Conservation (phyloP, 768 basidiomycete genomes). For the Pulveroboletus ravenelii region DNA sequence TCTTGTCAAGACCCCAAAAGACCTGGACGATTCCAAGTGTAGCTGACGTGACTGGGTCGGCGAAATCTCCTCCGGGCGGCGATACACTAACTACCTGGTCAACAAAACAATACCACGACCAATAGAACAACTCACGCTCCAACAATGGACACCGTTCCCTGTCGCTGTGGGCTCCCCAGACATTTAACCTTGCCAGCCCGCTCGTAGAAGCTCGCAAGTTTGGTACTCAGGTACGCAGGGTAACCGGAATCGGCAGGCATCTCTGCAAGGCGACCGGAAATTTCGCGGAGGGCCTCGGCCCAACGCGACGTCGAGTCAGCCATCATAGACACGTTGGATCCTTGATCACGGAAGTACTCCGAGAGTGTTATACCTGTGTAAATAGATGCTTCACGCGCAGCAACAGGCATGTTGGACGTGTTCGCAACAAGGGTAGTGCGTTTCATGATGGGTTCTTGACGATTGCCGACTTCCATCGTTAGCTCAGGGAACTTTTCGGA, state of each 20-base stretch:
- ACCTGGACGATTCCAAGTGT: conserved; percentile 99
- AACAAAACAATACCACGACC: conserved; percentile 4
- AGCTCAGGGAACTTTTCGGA: conserved; percentile 72
- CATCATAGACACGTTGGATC: conserved; percentile 98
- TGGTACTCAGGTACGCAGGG: conserved; percentile 94
- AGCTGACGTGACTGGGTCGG: conserved; percentile 96
- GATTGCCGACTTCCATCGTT: conserved; percentile 85
- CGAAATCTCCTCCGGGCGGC: conserved; percentile 98
- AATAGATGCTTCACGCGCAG: conserved; percentile 97
- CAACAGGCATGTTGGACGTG: conserved; percentile 99
- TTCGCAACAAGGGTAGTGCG: conserved; percentile 98
- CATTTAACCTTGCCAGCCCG: conserved; percentile 95
- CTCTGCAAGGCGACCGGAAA: conserved; percentile 97
- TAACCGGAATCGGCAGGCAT: conserved; percentile 99
- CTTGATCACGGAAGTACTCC: conserved; percentile 99
- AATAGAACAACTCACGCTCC: conserved; percentile 73
- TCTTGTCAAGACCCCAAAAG: conserved; percentile 99
- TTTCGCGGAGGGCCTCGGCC: conserved; percentile 99
- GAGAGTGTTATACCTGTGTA: conserved; percentile 99
- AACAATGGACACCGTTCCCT: conserved; percentile 96
- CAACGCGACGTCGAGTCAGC: conserved; percentile 98
- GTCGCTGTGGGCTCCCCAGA: conserved; percentile 79
- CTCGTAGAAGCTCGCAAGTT: conserved; percentile 97
- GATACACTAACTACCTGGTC: conserved; percentile 62
- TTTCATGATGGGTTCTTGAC: conserved; percentile 99